Base-by-base conservation (phyloP, 495 filamentous ascomycete genomes). In the Neurospora sp. region DNA sequence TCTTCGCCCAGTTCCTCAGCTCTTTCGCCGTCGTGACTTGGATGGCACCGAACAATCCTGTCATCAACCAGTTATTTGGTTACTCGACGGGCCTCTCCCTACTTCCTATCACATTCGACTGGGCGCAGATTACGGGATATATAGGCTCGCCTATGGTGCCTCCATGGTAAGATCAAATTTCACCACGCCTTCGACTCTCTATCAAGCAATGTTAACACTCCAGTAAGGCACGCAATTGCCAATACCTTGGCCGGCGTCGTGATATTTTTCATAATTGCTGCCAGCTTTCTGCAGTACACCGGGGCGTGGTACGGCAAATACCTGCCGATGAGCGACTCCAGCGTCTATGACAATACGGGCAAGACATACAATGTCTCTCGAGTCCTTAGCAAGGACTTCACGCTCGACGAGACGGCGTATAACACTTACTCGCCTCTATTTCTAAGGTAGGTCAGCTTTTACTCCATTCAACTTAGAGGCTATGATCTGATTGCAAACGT, bases 11-110 rank as follows among this genome's bases (percentile, higher is more conserved):
- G 74, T 87, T 84, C 70, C 77, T 91, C 2, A 88, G 86, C 70
- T 82, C 87, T 6, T 89, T 89, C 71, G 87, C 88, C 22, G 89
- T 90, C 73, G 79, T 87, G 53, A 90, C 88, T 10, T 90, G 89
- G 88, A 82, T 90, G 45, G 82, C 81, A 3, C 88, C 89, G 6
- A 79, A 89, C 38, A 92, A 88, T 72, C 85, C 89, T 0, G 85
- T 92, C 8, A 82, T 92, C 44, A 92, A 92, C 72, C 90, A 92
- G 76, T 72, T 93, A 10, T 92, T 92, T 76, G 90, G 91, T 0
- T 88, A 87, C 69, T 79, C 77, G 10, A 90, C 89, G 3, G 91
- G 91, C 0, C 75, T 93, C 27, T 88, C 86, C 0, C 70, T 91
- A 40, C 73, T 89, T 8, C 88, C 88, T 12, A 85, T 91, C 59